Percentiles rank a stretch among this genome's conserved stretches.
These are phyloP conservation scores for Metarhizium brunneum DNA, from an alignment of 2,329 filamentous ascomycete genomes.

Conservation along the genomic window DNA sequence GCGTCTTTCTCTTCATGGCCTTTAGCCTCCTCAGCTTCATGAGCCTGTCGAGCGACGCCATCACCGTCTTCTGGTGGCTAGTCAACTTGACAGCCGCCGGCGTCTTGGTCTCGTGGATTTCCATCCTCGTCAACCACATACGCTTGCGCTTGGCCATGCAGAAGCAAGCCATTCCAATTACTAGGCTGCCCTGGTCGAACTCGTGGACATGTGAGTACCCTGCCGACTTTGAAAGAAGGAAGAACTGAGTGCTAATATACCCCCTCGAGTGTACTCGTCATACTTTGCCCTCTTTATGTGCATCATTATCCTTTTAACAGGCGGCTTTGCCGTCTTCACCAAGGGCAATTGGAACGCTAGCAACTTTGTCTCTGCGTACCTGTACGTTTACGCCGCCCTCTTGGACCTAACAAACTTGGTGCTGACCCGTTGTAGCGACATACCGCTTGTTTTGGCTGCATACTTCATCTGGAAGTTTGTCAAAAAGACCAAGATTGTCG, in stretches of 20 bases:
- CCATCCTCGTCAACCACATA: conserved; percentile 51
- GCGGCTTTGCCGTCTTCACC: conserved; percentile 57
- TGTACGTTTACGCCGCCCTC: conserved; percentile 33
- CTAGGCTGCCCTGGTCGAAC: conserved; percentile 52
- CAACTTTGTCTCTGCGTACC: conserved; percentile 51
- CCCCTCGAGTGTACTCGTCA: conserved; percentile 45
- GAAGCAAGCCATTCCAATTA: conserved; percentile 40
- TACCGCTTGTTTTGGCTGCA: conserved; percentile 46
- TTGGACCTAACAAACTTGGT: background rate
- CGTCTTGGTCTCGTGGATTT: conserved; percentile 54
- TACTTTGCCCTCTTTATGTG: conserved; percentile 50
- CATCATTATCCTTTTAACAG: conserved; percentile 58
- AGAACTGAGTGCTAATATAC: background rate
- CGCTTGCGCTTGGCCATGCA: conserved; percentile 44
- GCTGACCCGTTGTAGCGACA: conserved; percentile 35
- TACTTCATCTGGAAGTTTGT: conserved; percentile 57
- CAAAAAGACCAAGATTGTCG: conserved; percentile 49
- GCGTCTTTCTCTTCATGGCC: conserved; percentile 40
- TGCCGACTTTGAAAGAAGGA: background rate
- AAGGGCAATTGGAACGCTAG: conserved; percentile 47
- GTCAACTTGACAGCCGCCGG: conserved; percentile 52
- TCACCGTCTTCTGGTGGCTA: conserved; percentile 59
- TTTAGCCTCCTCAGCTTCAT: conserved; percentile 52
- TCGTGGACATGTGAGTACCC: conserved; percentile 46
- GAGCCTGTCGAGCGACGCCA: conserved; percentile 44